Conservation (phyloP, 2,329 filamentous ascomycete genomes). For the Cladosporium phlei region DNA sequence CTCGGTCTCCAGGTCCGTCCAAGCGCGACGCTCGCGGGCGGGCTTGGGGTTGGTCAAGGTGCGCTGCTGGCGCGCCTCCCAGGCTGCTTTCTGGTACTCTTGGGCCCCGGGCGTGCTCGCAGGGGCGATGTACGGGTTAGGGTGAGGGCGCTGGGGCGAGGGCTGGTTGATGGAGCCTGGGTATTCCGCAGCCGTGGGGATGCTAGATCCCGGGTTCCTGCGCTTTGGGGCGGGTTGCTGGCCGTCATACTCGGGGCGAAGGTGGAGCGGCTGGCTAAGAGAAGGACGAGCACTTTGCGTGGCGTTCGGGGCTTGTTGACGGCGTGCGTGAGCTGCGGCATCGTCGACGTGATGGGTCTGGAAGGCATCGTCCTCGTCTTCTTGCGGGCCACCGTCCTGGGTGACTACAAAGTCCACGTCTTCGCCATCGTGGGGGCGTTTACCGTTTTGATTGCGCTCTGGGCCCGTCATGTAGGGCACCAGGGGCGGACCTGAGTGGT, state of each 20-base stretch:
- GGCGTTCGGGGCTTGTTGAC: slow-evolving; percentile 31
- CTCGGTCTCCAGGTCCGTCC: slow-evolving; percentile 33
- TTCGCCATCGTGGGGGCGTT: slow-evolving; percentile 23
- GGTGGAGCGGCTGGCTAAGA: slow-evolving; percentile 12
- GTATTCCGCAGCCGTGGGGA: slow-evolving; percentile 19
- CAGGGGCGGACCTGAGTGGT: background rate
- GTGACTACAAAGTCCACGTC: slow-evolving; percentile 30
- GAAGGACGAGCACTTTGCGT: slow-evolving; percentile 1
- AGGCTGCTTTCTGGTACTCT: slow-evolving; percentile 20
- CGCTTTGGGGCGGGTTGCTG: slow-evolving; percentile 21
- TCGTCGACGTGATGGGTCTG: slow-evolving; percentile 35
- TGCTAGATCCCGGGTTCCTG: slow-evolving; percentile 29
- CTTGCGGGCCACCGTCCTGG: slow-evolving; percentile 27
- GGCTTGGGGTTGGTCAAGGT: slow-evolving; percentile 11
- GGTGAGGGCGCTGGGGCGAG: slow-evolving; percentile 5
- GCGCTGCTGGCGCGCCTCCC: slow-evolving; percentile 20
- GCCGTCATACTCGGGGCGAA: background rate
- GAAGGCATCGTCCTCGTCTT: slow-evolving; percentile 32
- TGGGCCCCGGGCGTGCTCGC: background rate
- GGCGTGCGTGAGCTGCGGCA: slow-evolving; percentile 29
- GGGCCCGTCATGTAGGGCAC: too few relatives aligned
- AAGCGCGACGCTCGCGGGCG: slow-evolving; percentile 17
- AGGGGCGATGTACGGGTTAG: slow-evolving; percentile 12
- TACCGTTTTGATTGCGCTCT: too few relatives aligned
- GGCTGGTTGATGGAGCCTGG: slow-evolving; percentile 16